Evolutionary conservation across 352 stramenopile species (phyloP), one percentile per base, ranked within the genome.

Genomic region (Peronospora destructor): DNA sequence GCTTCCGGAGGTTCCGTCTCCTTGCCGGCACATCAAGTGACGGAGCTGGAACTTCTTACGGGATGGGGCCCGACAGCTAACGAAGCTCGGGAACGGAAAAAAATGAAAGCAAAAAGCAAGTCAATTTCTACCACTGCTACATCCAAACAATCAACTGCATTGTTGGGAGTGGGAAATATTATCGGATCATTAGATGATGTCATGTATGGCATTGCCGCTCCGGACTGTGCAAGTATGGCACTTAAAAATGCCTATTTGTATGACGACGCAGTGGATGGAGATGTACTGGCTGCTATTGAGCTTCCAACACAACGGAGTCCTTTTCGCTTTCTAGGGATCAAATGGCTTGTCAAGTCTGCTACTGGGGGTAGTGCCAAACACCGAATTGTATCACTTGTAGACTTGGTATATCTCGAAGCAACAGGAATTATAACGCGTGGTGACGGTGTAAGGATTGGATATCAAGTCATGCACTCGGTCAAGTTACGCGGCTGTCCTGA

Each of bases 391-490:
- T 72, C 63, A 6, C 57, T 58, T 0, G 52, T 75, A 30, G 78
- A 89, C 54, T 45, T 86, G 21, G 69, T 89, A 8, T 89, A 81
- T 49, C 56, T 89, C 13, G 78, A 89, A 63, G 51, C 73, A 23
- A 83, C 73, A 23, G 78, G 78, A 30, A 71, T 67, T 11, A 84
- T 80, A 17, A 74, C 62, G 0, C 49, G 72, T 11, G 56, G 51
- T 5, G 74, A 66, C 33, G 73, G 73, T n/a, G 70, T 86, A 11
- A 48, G 56, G 14, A 64, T 89, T 6, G 78, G 75, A 14, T 89
- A 83, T 63, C 66, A 85, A 40, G 57, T 89, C 30, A 71, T 78
- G 44, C 70, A 87, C 34, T 87, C 76, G 10, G 73, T 89, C 19
- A 52, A 63, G 42, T 49, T 89, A 39, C 53, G 59, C 0, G 21